These are phyloP conservation scores for Backusella mclennaniae DNA, from an alignment of 192 early-diverging fungal genomes.

Conservation along the genomic window DNA sequence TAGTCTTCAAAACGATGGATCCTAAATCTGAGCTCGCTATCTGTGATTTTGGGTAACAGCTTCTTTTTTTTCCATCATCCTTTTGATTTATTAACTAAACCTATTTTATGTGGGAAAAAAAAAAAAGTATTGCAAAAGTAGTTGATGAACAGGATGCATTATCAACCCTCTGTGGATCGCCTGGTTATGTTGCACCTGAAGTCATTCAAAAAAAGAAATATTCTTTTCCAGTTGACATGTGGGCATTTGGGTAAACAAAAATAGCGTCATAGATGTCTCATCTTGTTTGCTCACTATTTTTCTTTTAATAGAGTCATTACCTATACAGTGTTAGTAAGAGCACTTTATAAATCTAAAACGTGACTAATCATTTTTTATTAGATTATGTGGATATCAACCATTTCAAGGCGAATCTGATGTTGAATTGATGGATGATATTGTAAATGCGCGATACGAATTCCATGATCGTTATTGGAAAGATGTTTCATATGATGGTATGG, in stretches of 20 bases:
- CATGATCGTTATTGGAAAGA: slow-evolving; percentile 74
- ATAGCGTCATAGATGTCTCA: background rate
- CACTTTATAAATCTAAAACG: background rate
- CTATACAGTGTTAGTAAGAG: slow-evolving; percentile 66
- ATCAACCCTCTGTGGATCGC: slow-evolving; percentile 82
- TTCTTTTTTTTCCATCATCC: background rate
- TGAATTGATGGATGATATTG: slow-evolving; percentile 57
- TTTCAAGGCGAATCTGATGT: slow-evolving; percentile 60
- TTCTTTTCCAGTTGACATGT: slow-evolving; percentile 90
- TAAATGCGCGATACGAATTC: slow-evolving; percentile 64
- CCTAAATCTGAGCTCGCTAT: slow-evolving; percentile 70
- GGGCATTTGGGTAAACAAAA: slow-evolving; percentile 70
- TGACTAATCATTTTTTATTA: background rate
- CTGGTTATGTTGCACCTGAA: slow-evolving; percentile 82
- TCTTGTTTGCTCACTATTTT: background rate
- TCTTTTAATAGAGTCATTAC: slow-evolving; percentile 68
- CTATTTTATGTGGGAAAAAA: too few species aligned
- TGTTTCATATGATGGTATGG: slow-evolving; percentile 71
- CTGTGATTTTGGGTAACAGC: slow-evolving; percentile 73
- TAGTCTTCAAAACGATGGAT: slow-evolving; percentile 68
- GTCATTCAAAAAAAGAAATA: slow-evolving; percentile 77
- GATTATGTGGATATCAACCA: slow-evolving; percentile 80
- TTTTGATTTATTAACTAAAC: background rate
- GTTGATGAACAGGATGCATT: slow-evolving; percentile 60
- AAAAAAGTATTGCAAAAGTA: slow-evolving; percentile 60